phyloP scores from a whole-genome alignment of 2,329 filamentous ascomycete species.

The Zymoseptoria crescenta region DNA sequence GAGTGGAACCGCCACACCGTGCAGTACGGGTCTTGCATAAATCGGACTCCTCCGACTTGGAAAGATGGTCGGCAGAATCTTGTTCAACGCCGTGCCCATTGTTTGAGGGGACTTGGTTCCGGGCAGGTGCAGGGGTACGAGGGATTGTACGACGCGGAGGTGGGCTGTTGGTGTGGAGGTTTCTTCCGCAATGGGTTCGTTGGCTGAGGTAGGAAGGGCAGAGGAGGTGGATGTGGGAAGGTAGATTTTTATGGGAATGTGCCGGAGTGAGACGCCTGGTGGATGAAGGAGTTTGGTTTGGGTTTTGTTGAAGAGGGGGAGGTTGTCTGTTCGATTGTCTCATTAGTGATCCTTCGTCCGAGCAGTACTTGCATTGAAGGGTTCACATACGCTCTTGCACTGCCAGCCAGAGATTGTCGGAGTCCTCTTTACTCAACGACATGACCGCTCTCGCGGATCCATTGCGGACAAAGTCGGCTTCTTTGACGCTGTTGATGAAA shows the following conservation, averaged over 20 bases:
- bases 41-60: slow-evolving; percentile 78
- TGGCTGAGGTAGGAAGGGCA: slow-evolving; percentile 18
- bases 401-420: slow-evolving; percentile 71
- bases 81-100: slow-evolving; percentile 69
- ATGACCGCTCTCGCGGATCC: slow-evolving; percentile 86
- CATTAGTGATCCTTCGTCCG: too few relatives aligned
- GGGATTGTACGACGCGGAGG: slow-evolving; percentile 58
- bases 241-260: slow-evolving; percentile 84
- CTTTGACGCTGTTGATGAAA: slow-evolving; percentile 63
- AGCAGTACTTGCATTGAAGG: too few relatives aligned
- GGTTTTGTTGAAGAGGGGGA: slow-evolving; percentile 62
- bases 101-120: slow-evolving; percentile 51
- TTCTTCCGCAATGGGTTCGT: slow-evolving; percentile 28
- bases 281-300: slow-evolving; percentile 70
- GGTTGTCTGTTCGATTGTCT: slow-evolving; percentile 51
- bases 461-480: slow-evolving; percentile 80
- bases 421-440: slow-evolving; percentile 77
- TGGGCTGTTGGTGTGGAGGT: slow-evolving; percentile 29
- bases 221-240: slow-evolving; percentile 49
- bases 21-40: slow-evolving; percentile 74
- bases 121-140: slow-evolving; percentile 49
- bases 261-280: slow-evolving; percentile 60
- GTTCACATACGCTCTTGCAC: slow-evolving; percentile 58
- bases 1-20: slow-evolving; percentile 79
- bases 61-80: slow-evolving; percentile 71